These are phyloP conservation scores for Skeletonema grethae DNA, from an alignment of 108 stramenopile species.

Conservation along the genomic window DNA sequence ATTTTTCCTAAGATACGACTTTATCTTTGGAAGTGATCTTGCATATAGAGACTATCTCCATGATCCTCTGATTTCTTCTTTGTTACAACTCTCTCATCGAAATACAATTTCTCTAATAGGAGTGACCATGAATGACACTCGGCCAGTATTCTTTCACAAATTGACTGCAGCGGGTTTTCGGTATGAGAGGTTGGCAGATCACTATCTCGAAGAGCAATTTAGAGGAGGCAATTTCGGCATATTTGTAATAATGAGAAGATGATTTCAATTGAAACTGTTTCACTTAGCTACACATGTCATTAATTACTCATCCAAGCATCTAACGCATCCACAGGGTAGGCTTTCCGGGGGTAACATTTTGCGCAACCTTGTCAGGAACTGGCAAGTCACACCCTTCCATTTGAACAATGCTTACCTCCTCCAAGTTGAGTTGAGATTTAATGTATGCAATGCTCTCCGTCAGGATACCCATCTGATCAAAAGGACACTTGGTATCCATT, in stretches of 20 bases:
- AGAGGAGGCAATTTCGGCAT: conserved; percentile 73
- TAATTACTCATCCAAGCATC: background rate
- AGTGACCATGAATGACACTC: conserved; percentile 87
- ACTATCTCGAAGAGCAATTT: conserved; percentile 58
- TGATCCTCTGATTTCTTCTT: conserved; percentile 76
- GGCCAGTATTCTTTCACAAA: conserved; percentile 69
- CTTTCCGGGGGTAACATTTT: conserved; percentile 77
- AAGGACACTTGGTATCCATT: conserved; percentile 84
- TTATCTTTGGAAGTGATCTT: conserved; percentile 86
- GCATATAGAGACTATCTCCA: conserved; percentile 82
- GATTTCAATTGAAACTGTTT: conserved; percentile 4
- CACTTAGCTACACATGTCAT: background rate
- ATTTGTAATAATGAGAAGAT: conserved; percentile 62
- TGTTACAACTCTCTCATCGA: conserved; percentile 49
- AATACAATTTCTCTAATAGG: conserved; percentile 53
- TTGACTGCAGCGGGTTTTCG: conserved; percentile 58
- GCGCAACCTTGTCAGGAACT: conserved; percentile 59
- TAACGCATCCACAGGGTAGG: conserved; percentile 78
- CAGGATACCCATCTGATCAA: conserved; percentile 81
- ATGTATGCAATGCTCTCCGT: conserved; percentile 70
- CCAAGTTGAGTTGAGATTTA: conserved; percentile 66
- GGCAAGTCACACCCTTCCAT: conserved; percentile 49
- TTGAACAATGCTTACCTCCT: conserved; percentile 59
- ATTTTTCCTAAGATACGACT: conserved; percentile 59
- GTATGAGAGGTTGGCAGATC: conserved; percentile 73